Evolutionary conservation across 2,329 filamentous ascomycete species (phyloP).

Genomic region (Remersonia thermophila): DNA sequence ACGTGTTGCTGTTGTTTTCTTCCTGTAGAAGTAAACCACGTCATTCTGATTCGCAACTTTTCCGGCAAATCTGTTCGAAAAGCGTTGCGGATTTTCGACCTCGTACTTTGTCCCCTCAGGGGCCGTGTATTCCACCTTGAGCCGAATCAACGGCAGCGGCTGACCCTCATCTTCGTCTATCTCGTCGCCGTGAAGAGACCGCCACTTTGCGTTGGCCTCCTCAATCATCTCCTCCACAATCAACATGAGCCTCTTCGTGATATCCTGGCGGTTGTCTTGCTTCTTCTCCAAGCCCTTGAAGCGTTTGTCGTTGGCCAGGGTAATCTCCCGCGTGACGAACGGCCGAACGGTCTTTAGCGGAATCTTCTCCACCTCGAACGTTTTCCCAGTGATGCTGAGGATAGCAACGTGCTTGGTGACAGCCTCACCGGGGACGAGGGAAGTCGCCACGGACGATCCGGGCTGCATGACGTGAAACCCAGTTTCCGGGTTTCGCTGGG

Average conservation of each 20-base stretch:
- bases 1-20: conserved; percentile 53
- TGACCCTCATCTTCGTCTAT: conserved; percentile 45
- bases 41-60: conserved; percentile 90
- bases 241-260: conserved; percentile 63
- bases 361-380: conserved; percentile 70
- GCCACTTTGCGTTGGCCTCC: conserved; percentile 72
- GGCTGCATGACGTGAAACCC: conserved; percentile 96
- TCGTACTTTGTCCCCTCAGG: conserved; percentile 79
- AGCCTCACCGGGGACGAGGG: conserved; percentile 77
- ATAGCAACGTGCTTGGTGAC: conserved; percentile 85
- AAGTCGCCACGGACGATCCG: conserved; percentile 90
- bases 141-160: conserved; percentile 72
- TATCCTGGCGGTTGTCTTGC: conserved; percentile 68
- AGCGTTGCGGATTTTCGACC: conserved; percentile 88
- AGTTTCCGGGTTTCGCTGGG: conserved; percentile 69
- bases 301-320: conserved; percentile 60
- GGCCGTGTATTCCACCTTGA: conserved; percentile 83
- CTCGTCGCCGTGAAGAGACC: conserved; percentile 57
- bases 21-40: conserved; percentile 84
- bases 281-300: conserved; percentile 69
- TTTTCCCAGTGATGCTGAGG: conserved; percentile 67
- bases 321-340: conserved; percentile 75
- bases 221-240: conserved; percentile 81
- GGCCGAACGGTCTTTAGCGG: conserved; percentile 80
- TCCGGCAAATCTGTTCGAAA: conserved; percentile 84